Percentiles rank a stretch among this genome's conserved stretches.
Conservation (phyloP, 179 eudicot species). For the Spinacia oleracea region DNA sequence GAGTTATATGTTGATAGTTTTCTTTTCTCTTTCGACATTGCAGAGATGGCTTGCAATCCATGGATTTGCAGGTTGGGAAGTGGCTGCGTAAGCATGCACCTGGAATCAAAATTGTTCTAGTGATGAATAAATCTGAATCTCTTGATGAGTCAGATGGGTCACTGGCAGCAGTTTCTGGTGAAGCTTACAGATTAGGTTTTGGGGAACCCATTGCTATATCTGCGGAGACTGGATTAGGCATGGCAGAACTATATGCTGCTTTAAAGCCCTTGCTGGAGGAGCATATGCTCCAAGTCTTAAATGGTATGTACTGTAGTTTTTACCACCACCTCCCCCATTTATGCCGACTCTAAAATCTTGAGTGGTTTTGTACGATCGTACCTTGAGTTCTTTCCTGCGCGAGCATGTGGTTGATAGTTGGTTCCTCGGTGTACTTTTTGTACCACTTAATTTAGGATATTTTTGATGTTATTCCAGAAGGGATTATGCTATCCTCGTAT, state of each 20-base stretch:
- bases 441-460: background rate
- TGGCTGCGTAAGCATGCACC: constrained; percentile 89
- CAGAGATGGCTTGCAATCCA: constrained; percentile 93
- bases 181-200: constrained; percentile 84
- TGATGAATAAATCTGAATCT: constrained; percentile 93
- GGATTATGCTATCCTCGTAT: background rate
- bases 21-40: constrained; percentile 20
- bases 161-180: constrained; percentile 78
- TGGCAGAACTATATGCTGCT: constrained; percentile 68
- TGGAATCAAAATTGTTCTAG: constrained; percentile 67
- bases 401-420: background rate
- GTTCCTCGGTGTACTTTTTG: background rate
- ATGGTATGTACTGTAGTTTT: constrained; percentile 42
- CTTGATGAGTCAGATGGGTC: constrained; percentile 80
- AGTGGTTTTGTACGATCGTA: background rate
- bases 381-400: background rate
- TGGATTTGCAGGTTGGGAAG: constrained; percentile 97
- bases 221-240: constrained; percentile 95
- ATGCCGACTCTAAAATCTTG: background rate
- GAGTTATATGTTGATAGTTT: constrained; percentile 15
- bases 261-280: constrained; percentile 77
- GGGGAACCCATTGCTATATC: constrained; percentile 95
- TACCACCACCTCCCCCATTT: background rate
- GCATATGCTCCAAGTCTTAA: constrained; percentile 49
- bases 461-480: background rate